Evolutionary conservation across 768 basidiomycete genomes (phyloP), one percentile per base, ranked within the genome.

Genomic region (Rhizopogon sp.): DNA sequence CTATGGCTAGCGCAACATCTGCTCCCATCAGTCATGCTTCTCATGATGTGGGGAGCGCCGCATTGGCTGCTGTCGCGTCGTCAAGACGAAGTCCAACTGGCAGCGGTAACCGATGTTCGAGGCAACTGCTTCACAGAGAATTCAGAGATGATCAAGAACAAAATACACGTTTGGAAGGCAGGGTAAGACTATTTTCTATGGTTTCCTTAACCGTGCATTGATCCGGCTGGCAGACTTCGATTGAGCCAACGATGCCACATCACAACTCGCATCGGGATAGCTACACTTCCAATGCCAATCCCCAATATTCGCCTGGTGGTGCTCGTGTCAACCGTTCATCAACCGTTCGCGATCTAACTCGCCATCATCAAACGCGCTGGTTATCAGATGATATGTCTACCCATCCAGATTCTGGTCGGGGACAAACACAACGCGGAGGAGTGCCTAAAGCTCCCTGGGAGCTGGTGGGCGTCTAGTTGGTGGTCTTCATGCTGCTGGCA

Each of bases 401-500:
- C 0, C 64, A 65, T 20, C 65, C 54, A 0, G 62, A 65, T 14
- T 28, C 50, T 31, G 86, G 84, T 29, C 71, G 79, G 29, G 70
- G 79, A 42, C 88, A 88, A 63, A 75, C 75, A 29, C 65, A 78
- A 14, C 73, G 88, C 37, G 79, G 79, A 0, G 88, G 88, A 89
- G 86, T 64, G 85, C 82, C 2, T 90, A 90, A 70, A 87, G 80
- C 63, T 75, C 82, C 9, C 64, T 87, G 29, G 72, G 71, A 28
- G 76, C 65, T 39, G 72, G 70, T 13, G 77, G 81, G 11, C 70
- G 87, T 54, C 67, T 90, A 14, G 66, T 88, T 9, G 81, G 85
- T 4, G 87, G 83, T 16, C 63, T 91, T 55, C 76, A 84, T 46
- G 86, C 88, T 0, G 88, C 88, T 0, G 90, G 89, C 9, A 71